Base-by-base conservation (phyloP, 495 filamentous ascomycete species). In the Tuber microsphaerosporum region DNA sequence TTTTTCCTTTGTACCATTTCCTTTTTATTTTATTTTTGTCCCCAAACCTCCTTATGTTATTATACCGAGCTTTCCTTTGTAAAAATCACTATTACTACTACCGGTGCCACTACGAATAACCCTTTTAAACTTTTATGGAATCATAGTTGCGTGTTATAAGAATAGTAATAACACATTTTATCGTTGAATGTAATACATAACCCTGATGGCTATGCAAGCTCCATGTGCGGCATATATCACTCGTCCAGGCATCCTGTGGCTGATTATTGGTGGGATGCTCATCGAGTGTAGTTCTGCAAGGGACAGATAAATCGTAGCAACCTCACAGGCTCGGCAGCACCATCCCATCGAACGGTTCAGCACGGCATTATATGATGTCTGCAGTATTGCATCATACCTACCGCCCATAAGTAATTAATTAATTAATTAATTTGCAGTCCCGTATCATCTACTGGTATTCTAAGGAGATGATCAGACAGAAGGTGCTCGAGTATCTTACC, bases 1-100 rank as follows among this genome's bases (percentile, higher is more conserved):
- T 61, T 73, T 56, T 46, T 34, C 61, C 41, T 74, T 56, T n/a
- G 51, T 73, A 76, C 51, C 61, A 45, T 79, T 79, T 79, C 73
- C 75, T 71, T 61, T 70, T 48, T 75, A 71, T n/a, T 51, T 72
- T 70, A 46, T 37, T 26, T 10, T 20, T 72, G 48, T 79, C 65
- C 71, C 71, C 65, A 76, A 72, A 65, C 70, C 70, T 76, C 74
- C 44, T 70, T 71, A 75, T 70, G 72, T 71, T 73, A 72, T 56
- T 42, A 79, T 73, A 73, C 69, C 45, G 44, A 69, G 39, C 61
- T 69, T 79, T 73, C 61, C 45, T 75, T 71, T 72, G 26, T 34
- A 65, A 16, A 65, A 65, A 65, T n/a, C 6, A n/a, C n/a, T n/a
- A n/a, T n/a, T n/a, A 61, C 48, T 31, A 61, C 22, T 51, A 12